Evolutionary conservation across 2,329 filamentous ascomycete species (phyloP).

Genomic region (Diaporthe longicolla): DNA sequence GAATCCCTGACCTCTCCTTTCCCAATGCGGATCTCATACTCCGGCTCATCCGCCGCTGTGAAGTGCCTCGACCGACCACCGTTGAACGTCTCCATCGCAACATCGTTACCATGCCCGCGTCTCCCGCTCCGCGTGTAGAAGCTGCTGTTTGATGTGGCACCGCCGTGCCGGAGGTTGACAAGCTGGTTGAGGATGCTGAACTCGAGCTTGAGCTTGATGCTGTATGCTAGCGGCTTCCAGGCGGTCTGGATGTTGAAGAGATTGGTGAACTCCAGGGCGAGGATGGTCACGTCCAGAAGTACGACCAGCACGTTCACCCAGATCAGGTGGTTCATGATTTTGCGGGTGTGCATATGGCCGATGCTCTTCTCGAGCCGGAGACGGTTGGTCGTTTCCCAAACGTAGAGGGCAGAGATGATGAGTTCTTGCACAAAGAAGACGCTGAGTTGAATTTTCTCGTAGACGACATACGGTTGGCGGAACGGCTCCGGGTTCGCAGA

Average conservation of each 20-base stretch:
- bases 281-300: constrained; percentile 56
- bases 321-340: constrained; percentile 55
- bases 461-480: constrained; percentile 52
- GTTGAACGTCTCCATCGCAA: constrained; percentile 9
- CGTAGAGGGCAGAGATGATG: constrained; percentile 38
- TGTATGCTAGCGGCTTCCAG: constrained; percentile 44
- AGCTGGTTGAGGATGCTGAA: constrained; percentile 45
- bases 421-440: constrained; percentile 39
- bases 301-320: constrained; percentile 62
- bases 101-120: background rate
- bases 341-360: constrained; percentile 42
- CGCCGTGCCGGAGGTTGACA: constrained; percentile 20
- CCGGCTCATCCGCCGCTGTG: background rate
- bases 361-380: constrained; percentile 44
- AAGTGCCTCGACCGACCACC: constrained; percentile 11
- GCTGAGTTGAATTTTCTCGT: constrained; percentile 51
- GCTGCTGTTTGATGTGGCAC: constrained; percentile 2
- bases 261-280: constrained; percentile 32
- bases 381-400: constrained; percentile 17
- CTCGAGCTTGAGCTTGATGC: constrained; percentile 46
- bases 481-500: constrained; percentile 53
- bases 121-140: constrained; percentile 9
- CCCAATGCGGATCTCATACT: constrained; percentile 27
- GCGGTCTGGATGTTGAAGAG: constrained; percentile 32
- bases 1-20: background rate